Percentiles rank a stretch among this genome's conserved stretches.
These are phyloP conservation scores for Darksidea phi DNA, from an alignment of 495 filamentous ascomycete species.

Conservation along the genomic window DNA sequence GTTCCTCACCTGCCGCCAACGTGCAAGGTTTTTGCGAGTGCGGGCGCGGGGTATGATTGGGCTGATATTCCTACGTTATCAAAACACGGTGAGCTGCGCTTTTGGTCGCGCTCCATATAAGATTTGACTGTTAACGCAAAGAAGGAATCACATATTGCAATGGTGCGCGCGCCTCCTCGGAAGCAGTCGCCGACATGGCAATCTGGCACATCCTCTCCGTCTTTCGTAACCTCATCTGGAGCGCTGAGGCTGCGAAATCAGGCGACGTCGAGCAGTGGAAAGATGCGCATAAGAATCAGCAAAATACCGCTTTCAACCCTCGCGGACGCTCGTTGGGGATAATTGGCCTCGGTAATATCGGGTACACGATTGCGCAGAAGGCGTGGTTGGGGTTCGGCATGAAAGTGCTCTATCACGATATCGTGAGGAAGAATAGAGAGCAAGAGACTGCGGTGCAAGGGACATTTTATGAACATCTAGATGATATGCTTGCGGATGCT, in stretches of 20 bases:
- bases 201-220: conserved; percentile 59
- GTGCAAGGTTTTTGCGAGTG: conserved; percentile 64
- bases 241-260: conserved; percentile 50
- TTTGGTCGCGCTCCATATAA: too few relatives aligned
- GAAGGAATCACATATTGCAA: conserved; percentile 65
- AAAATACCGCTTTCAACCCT: conserved; percentile 54
- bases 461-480: conserved; percentile 52
- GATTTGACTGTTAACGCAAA: background rate
- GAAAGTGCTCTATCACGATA: conserved; percentile 64
- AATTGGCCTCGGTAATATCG: conserved; percentile 67
- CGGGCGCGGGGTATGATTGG: conserved; percentile 72
- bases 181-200: conserved; percentile 62
- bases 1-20: conserved; percentile 59
- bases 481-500: conserved; percentile 51
- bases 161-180: conserved; percentile 60
- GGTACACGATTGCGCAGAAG: conserved; percentile 61
- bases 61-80: conserved; percentile 62
- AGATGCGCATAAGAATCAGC: conserved; percentile 54
- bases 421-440: conserved; percentile 53
- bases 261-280: conserved; percentile 45
- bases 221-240: conserved; percentile 62
- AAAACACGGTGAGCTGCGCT: conserved; percentile 56
- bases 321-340: conserved; percentile 55
- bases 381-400: conserved; percentile 60
- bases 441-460: conserved; percentile 49